Percentiles rank a stretch among this genome's conserved stretches.
Conservation (phyloP, 129 eudicot species). For the Helianthus annuus region HanXRQr2.0-SUNRISE NC_035446.2:163298399-163298898, state of each 20-base stretch:
- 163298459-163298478: constrained; percentile 14
- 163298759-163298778: constrained; percentile 39
- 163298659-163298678: background rate
- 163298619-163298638: background rate
- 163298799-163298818: constrained; percentile 61
- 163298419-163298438: constrained; percentile 30
- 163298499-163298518: constrained; percentile 22
- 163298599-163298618: no score
- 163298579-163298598: no score
- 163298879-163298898: constrained; percentile 68
- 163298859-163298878: constrained; percentile 50
- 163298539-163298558: constrained; percentile 20
- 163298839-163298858: constrained; percentile 37
- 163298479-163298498: constrained; percentile 22
- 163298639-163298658: background rate
- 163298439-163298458: constrained; percentile 43
- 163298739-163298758: background rate
- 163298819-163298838: constrained; percentile 55
- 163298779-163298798: constrained; percentile 53
- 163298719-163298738: constrained; percentile 4
- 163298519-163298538: constrained; percentile 36
- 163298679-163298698: background rate
- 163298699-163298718: constrained; percentile 5
- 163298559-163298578: background rate
- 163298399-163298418: constrained; percentile 23